A percentile compares a stretch with the other conserved stretches of the same genome.
These are phyloP conservation scores for Apiospora kogelbergensis DNA, from an alignment of 2,329 filamentous ascomycete species.

Conservation along the genomic window DNA sequence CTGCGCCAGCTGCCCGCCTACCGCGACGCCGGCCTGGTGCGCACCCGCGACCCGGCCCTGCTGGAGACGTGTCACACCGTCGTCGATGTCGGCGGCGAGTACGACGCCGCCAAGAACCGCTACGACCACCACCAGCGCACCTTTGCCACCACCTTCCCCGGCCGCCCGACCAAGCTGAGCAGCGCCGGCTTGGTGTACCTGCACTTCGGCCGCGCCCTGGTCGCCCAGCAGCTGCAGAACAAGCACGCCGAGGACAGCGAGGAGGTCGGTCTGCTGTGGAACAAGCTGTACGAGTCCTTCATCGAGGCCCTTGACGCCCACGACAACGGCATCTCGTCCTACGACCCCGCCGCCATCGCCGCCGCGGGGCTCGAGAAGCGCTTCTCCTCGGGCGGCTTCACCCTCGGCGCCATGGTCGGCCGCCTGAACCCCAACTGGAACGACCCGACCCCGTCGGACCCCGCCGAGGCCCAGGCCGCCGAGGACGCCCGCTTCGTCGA, in stretches of 20 bases:
- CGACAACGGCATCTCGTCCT: slow-evolving; percentile 88
- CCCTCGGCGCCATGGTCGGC: slow-evolving; percentile 78
- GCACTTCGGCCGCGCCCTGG: slow-evolving; percentile 87
- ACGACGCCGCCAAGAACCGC: slow-evolving; percentile 72
- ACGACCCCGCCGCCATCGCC: slow-evolving; percentile 69
- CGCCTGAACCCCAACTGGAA: slow-evolving; percentile 82
- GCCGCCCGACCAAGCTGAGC: slow-evolving; percentile 82
- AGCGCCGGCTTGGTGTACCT: slow-evolving; percentile 93
- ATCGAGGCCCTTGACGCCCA: slow-evolving; percentile 96
- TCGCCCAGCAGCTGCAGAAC: slow-evolving; percentile 59
- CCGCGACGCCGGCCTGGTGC: slow-evolving; percentile 69
- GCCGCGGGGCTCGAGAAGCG: slow-evolving; percentile 76
- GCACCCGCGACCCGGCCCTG: slow-evolving; percentile 79
- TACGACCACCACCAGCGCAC: slow-evolving; percentile 98
- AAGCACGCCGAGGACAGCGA: slow-evolving; percentile 51
- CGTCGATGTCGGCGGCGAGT: slow-evolving; percentile 96
- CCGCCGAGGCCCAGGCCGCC: slow-evolving; percentile 62
- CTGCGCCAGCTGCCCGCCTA: slow-evolving; percentile 87
- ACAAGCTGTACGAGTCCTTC: slow-evolving; percentile 90
- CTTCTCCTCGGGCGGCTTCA: slow-evolving; percentile 81
- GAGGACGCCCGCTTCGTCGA: slow-evolving; percentile 80
- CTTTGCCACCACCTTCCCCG: slow-evolving; percentile 83
- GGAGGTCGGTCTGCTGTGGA: slow-evolving; percentile 74
- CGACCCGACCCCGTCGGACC: slow-evolving; percentile 55
- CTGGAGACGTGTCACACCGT: slow-evolving; percentile 88